A percentile compares a stretch with the other conserved stretches of the same genome.
Evolutionary conservation across 257 asterid genomes (phyloP).

Genomic region (Nicotiana benthamiana): DNA sequence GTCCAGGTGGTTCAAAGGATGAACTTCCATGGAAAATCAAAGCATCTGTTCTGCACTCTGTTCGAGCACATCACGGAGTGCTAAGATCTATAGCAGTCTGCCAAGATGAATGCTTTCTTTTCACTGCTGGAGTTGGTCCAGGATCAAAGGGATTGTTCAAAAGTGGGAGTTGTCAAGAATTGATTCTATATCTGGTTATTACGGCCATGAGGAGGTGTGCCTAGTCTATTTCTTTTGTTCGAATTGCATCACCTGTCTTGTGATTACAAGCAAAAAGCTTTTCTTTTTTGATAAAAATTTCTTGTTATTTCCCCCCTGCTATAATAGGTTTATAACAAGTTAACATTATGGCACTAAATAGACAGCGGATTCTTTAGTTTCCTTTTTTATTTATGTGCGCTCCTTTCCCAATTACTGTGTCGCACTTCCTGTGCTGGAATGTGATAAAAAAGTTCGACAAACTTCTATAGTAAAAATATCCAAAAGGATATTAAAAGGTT

Average conservation of each 20-base stretch:
- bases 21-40: conserved; percentile 95
- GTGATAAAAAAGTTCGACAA: background rate
- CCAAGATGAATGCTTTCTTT: conserved; percentile 70
- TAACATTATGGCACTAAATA: background rate
- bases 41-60: conserved; percentile 75
- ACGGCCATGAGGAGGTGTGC: conserved; percentile 96
- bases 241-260: conserved; percentile 8
- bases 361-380: background rate
- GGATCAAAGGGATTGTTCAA: conserved; percentile 94
- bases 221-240: conserved; percentile 15
- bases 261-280: background rate
- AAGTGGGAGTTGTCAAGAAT: conserved; percentile 79
- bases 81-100: conserved; percentile 86
- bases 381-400: background rate
- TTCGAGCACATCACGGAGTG: conserved; percentile 92
- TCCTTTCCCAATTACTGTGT: background rate
- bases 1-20: conserved; percentile 71
- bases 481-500: background rate
- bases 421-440: background rate
- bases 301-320: background rate
- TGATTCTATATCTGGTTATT: conserved; percentile 67
- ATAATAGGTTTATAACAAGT: background rate
- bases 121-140: conserved; percentile 93
- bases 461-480: background rate
- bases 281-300: background rate